Evolutionary conservation across 768 basidiomycete species (phyloP), one percentile per base, ranked within the genome.

Genomic region (Pisolithus orientalis): DNA sequence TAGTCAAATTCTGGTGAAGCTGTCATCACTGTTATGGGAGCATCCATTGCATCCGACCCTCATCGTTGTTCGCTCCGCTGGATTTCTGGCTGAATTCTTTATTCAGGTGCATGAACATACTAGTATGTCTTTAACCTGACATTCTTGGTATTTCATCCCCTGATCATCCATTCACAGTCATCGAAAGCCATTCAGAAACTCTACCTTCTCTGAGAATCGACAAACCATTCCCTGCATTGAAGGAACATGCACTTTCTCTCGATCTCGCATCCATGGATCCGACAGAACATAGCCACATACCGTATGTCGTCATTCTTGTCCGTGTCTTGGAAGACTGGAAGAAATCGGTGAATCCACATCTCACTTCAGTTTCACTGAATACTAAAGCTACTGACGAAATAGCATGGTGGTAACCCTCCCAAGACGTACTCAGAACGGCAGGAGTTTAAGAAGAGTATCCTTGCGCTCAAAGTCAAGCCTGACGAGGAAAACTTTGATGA

Each of bases 401-500:
- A 94, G 84, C 92, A 96, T 64, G 75, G 75, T 50, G 87, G 83
- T 16, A 69, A 71, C 1, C 71, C 78, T 10, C 83, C 72, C 44
- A 74, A 69, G 69, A 82, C 65, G 29, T 71, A 64, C 32, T 75
- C 74, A 1, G 90, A 96, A 59, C 83, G 87, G 61, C 77, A 85
- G 55, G 82, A 78, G 28, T 95, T 97, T 76, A 93, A 94, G 63
- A 70, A 78, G 32, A 51, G 50, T 3, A 70, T 98, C 42, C 68
- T 74, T n/a, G 71, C 71, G 1, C 80, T 85, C 75, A 83, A 84
- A 60, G 63, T 78, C 52, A 92, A 91, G 61, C 59, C 70, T 0
- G 96, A 99, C 63, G 93, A 98, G 64, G 96, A 99, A 74, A 99
- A 98, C 70, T 94, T 94, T 64, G 95, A 96, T 54, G 95, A 98